Base-by-base conservation (phyloP, 208 protist species). In the Trypanosoma congolense region DNA sequence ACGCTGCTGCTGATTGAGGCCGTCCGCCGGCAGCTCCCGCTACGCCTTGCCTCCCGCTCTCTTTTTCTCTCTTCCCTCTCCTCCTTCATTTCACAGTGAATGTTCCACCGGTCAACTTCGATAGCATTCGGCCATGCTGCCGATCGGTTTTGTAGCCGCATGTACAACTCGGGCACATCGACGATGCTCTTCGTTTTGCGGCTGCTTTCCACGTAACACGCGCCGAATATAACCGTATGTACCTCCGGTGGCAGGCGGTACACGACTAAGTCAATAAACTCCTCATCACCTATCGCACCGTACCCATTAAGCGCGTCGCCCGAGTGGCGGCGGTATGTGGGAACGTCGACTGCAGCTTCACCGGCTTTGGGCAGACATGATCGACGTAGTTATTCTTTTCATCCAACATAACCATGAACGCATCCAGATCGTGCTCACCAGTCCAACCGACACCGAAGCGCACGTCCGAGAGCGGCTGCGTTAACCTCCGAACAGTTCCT, bases 391-490 rank as follows among this genome's bases (percentile, higher is more conserved):
- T 56, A 60, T 88, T 61, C 33, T 75, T 42, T 29, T 71, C 73
- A 50, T 93, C 78, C 18, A 93, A 58, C 55, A 93, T 59, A 12
- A 93, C 68, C 54, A 86, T 65, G 49, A 87, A 90, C 24, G 86
- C 81, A 49, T 93, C 81, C 4, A 93, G 36, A 55, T 93, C 86
- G 60, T 88, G 68, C 56, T 87, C 81, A 35, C 77, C 77, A 42
- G 50, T 51, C 83, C 86, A 90, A 31, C 86, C 86, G 14, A 93
- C 53, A 40, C 82, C 86, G 53, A 93, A 83, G 44, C 79, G 83
- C n/a, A 93, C 73, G 31, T 90, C 76, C n/a, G 64, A 77, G 24
- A 90, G 63, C 29, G 65, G 56, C 36, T 71, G 61, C 28, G 41
- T 55, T 26, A 68, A 31, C 29, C 16, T 40, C 61, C 43, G 5